Conservation (phyloP, 805 yeast genomes). For the Lipomyces lipofer region DNA sequence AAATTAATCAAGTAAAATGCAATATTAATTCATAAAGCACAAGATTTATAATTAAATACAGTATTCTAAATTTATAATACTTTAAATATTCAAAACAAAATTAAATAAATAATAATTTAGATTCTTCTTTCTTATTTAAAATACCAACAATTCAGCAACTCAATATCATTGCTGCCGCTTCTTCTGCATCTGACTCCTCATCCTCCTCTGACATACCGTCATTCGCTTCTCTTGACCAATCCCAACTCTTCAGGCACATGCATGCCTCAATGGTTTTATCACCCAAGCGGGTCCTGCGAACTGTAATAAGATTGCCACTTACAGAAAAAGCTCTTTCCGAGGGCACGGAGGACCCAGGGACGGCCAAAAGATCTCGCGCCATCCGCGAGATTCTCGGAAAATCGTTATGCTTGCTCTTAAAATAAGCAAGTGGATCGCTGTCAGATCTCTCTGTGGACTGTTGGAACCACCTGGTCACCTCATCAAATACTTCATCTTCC, state of each 20-base stretch:
- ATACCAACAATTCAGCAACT: not conserved
- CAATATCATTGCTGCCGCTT: constrained; percentile 1
- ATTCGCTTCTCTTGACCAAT: constrained; percentile 3
- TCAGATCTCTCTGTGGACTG: not conserved
- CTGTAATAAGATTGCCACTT: constrained; percentile 5
- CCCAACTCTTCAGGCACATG: constrained; percentile 3
- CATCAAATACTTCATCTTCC: constrained; percentile 1
- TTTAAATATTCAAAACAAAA: not conserved
- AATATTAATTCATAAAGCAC: too few relatives aligned
- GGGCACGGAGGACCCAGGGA: constrained; percentile 2
- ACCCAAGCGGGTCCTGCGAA: constrained; percentile 5
- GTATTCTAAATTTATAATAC: not conserved
- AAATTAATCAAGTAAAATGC: too few relatives aligned
- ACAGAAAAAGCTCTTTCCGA: not conserved
- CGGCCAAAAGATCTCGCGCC: constrained; percentile 4
- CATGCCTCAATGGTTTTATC: constrained; percentile 1
- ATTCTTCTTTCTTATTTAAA: not conserved
- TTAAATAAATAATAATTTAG: not conserved
- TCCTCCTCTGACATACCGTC: not conserved
- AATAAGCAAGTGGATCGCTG: constrained; percentile 3
- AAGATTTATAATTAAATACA: too few relatives aligned
- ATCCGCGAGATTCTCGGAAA: not conserved
- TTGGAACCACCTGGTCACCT: constrained; percentile 2
- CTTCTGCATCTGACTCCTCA: constrained; percentile 5
- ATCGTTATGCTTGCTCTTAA: constrained; percentile 2